Evolutionary conservation across 2,329 filamentous ascomycete genomes (phyloP), one percentile per base, ranked within the genome.

Genomic region (Talaromyces verruculosus): DNA sequence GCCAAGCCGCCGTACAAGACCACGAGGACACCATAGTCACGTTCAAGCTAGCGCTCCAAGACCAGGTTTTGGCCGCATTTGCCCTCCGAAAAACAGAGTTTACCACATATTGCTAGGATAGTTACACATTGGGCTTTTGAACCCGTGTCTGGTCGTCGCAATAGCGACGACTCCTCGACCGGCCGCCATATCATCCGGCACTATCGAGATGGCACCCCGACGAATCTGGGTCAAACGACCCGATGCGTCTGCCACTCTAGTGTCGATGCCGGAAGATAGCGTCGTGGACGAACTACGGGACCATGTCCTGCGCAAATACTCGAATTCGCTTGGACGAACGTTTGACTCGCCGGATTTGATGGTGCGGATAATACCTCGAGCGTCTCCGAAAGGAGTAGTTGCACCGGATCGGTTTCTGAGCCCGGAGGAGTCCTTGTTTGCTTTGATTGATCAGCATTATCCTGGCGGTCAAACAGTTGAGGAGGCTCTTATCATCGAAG

Each of bases 201-300:
- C 67, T 69, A 55, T 70, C 67, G 76, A 76, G 62, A 80, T 79
- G 78, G 71, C 77, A 65, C 72, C 73, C 62, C 78, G 92, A 76
- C 97, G 96, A 84, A 89, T 98, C 72, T 99, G 95, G 95, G 94
- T 98, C 75, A 95, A 91, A 82, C 87, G 94, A 73, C 91, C 91
- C 22, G 86, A 89, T 69, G 91, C 89, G 67, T 97, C 94, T 65
- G 88, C 94, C 45, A 99, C 95, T 15, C 84, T 95, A 73, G 90
- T 99, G 64, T 88, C 90, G 67, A 91, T 96, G 72, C 85, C 88
- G 71, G 91, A 96, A 73, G 92, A 96, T 72, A 93, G 97, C 74
- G 81, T 98, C 72, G 93, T 98, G 65, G 95, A 99, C 77, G 94
- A 97, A 79, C 89, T 97, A 68, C 90, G 94, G 72, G 95, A 97